A percentile compares a stretch with the other conserved stretches of the same genome.
Evolutionary conservation across 495 filamentous ascomycete genomes (phyloP).

Genomic region (Tuber microsphaerosporum): DNA sequence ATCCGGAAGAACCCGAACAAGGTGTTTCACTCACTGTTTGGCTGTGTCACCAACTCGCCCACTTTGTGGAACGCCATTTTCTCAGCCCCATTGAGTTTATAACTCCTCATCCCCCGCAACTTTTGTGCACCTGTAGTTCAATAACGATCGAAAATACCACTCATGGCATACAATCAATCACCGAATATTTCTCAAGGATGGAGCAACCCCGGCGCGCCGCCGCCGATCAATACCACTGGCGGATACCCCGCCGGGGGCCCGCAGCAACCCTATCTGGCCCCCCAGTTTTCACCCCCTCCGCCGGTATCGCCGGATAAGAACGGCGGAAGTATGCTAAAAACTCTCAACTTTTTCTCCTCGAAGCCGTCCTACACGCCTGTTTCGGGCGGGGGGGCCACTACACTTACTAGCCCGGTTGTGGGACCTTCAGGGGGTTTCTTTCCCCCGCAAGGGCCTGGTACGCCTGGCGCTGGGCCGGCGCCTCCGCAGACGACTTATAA

Average conservation of each 20-base stretch:
- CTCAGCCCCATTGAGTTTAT: not conserved
- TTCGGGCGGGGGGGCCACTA: conserved; percentile 13
- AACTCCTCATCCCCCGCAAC: not conserved
- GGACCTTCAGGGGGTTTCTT: not conserved
- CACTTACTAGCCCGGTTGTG: conserved; percentile 16
- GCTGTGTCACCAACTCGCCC: not conserved
- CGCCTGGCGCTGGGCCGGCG: not conserved
- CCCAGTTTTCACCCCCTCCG: conserved; percentile 23
- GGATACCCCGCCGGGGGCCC: not conserved
- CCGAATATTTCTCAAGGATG: not conserved
- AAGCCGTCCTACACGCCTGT: conserved; percentile 22
- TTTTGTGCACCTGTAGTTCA: not conserved
- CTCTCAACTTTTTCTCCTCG: conserved; percentile 30
- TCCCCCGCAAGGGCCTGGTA: not conserved
- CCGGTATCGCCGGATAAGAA: conserved; percentile 11
- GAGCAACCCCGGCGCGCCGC: not conserved
- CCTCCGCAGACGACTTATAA: not conserved
- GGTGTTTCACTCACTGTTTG: not conserved
- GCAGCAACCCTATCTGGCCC: conserved; percentile 25
- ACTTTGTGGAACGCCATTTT: not conserved
- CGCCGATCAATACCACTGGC: not conserved
- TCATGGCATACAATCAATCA: conserved; percentile 1
- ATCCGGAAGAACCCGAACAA: not conserved
- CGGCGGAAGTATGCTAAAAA: conserved; percentile 10
- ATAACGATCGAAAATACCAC: not conserved